Base-by-base conservation (phyloP, 2,329 filamentous ascomycete genomes). In the Alternaria brassicicola region DNA sequence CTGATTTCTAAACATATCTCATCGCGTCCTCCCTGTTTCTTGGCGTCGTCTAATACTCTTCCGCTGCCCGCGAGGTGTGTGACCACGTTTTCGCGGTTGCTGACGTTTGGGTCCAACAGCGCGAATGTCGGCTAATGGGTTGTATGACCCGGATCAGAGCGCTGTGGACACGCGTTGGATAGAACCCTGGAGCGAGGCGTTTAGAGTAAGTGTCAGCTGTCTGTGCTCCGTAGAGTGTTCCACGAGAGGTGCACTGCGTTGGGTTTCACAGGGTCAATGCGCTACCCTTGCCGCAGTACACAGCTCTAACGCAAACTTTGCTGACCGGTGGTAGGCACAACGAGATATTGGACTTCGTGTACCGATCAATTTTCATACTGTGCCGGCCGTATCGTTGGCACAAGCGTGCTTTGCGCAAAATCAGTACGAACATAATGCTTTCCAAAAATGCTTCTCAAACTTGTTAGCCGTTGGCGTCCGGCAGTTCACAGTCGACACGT, bases 291-390 rank as follows among this genome's bases (percentile, higher is more conserved):
- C 30, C 35, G 15, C 31, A 6, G n/a, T 28, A 31, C 33, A 23
- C 12, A 28, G 23, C 4, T 23, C 12, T 19, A 33, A 17, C 28
- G 6, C 21, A 28, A 26, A 23, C 19, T 23, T n/a, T 26, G 33
- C 65, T 71, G 48, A 71, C 61, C 9, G 23, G 26, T 28, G 42
- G 35, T 65, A 87, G 87, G 85, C 86, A 42, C 84, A 88, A 72
- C 79, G 88, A 73, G 88, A 90, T 78, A 78, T 88, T 38, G 81
- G 83, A 21, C 76, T 85, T 10, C 79, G 81, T 54, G 79, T 89
- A 6, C 88, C 88, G 3, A 83, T 90, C 66, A 88, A 89, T 67
- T 88, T 81, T 70, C 82, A 87, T 36, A 86, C 84, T 3, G 75
- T 78, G 15, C 84, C 87, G 9, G 84, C 82, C 1, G 80, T 88